Percentiles rank a stretch among this genome's conserved stretches.
These are phyloP conservation scores for Candida oleophila DNA, from an alignment of 805 yeast species.

Conservation along the genomic window DNA sequence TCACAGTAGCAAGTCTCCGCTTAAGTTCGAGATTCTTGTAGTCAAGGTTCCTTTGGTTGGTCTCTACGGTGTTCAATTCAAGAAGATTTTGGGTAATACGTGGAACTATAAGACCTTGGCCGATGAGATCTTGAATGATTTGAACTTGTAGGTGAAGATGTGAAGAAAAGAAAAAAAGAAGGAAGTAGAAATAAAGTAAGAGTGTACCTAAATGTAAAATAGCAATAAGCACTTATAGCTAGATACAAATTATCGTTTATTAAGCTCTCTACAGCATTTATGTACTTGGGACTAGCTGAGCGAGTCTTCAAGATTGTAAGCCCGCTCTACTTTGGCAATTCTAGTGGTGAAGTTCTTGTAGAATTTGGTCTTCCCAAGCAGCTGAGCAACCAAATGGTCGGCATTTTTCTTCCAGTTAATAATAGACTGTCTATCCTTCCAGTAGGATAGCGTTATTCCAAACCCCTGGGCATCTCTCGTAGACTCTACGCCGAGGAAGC, in stretches of 20 bases:
- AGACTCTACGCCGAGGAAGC: constrained; percentile 16
- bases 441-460: constrained; percentile 18
- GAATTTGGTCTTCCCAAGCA: constrained; percentile 9
- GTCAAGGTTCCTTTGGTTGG: constrained; percentile 91
- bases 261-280: neutral
- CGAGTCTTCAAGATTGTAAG: too few species aligned
- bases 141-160: constrained; percentile 54
- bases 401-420: constrained; percentile 13
- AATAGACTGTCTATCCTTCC: constrained; percentile 13
- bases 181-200: neutral
- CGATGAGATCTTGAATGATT: constrained; percentile 71
- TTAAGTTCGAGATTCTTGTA: constrained; percentile 86
- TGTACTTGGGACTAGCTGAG: neutral
- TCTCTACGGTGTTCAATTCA: constrained; percentile 90
- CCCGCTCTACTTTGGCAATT: constrained; percentile 14
- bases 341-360: constrained; percentile 10
- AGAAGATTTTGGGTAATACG: constrained; percentile 88
- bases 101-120: constrained; percentile 95
- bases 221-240: neutral
- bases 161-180: too few species aligned
- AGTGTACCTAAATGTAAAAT: neutral
- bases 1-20: constrained; percentile 44
- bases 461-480: constrained; percentile 10
- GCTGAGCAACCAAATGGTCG: constrained; percentile 16
- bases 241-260: neutral